Base-by-base conservation (phyloP, 352 stramenopile species). In the Phytopythium delawarense region DNA sequence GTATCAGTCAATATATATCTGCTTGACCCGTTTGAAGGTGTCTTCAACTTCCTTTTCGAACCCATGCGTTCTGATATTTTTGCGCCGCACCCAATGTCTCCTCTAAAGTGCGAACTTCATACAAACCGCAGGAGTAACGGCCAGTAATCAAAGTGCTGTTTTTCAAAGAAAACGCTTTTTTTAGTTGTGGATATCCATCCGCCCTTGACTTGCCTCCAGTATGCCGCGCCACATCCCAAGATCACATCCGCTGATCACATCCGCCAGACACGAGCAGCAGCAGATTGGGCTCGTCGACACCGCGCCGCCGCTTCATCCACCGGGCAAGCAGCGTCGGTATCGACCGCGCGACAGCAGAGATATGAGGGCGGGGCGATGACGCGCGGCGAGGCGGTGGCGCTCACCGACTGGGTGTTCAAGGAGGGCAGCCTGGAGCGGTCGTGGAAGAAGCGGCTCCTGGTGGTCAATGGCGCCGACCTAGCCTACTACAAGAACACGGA, bases 361-460 rank as follows among this genome's bases (percentile, higher is more conserved):
- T 2, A 40, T 15, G 35, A 40, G 35, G 9, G 35, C 9, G 12
- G 35, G 12, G 21, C 16, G n/a, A 30, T 28, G n/a, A 21, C 37
- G 45, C 62, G 62, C 42, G 66, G 78, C 61, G 74, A 79, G 57
- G 63, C 66, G 1, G 83, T 89, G 65, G 89, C 83, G 63, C 91
- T 87, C 63, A 79, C 81, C 35, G 84, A 81, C 39, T 91, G 81
- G 81, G 76, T 86, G 35, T 90, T 87, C 67, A 91, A 93, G 64
- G 79, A 90, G 64, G 84, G 84, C 46, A 89, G 78, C 55, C 75
- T 93, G 45, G 72, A 90, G 51, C 87, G 88, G 63, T 90, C 76
- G 39, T 94, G 85, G 85, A 92, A 91, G 71, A 92, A 94, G 67
- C 82, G 85, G 15, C 91, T 92, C 65, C 72, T 94, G 2, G 82